phyloP scores from a whole-genome alignment of 768 basidiomycete genomes.

The Piloderma croceum region DNA sequence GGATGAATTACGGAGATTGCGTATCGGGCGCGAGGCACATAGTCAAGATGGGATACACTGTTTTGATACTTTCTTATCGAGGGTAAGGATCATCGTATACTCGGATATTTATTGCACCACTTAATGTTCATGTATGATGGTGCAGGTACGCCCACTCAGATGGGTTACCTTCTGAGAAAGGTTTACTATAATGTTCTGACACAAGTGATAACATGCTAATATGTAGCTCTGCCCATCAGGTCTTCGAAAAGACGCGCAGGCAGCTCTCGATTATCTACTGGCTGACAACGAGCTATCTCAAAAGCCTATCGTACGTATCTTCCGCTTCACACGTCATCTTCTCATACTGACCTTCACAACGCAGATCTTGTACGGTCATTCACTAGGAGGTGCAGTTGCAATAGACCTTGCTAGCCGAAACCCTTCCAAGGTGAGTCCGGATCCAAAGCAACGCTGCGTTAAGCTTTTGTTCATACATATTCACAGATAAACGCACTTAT shows the following conservation, averaged over 20 bases:
- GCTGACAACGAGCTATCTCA: constrained; percentile 56
- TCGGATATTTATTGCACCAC: constrained; percentile 1
- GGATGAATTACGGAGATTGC: constrained; percentile 82
- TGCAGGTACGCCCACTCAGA: constrained; percentile 82
- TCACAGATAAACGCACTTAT: constrained; percentile 69
- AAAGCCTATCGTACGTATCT: constrained; percentile 56
- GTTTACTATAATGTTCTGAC: too few species aligned
- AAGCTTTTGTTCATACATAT: too few species aligned
- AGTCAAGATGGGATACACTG: constrained; percentile 87
- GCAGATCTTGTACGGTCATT: constrained; percentile 76
- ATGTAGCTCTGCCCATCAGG: constrained; percentile 40
- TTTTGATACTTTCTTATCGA: constrained; percentile 90
- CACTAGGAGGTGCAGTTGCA: constrained; percentile 89
- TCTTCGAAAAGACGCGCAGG: constrained; percentile 79
- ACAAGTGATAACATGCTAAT: too few species aligned
- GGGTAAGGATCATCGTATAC: constrained; percentile 49
- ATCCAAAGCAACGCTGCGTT: too few species aligned
- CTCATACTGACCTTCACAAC: background rate
- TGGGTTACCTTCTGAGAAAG: constrained; percentile 81
- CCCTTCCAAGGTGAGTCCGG: constrained; percentile 57
- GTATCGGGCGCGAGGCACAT: constrained; percentile 82
- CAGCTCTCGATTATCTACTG: constrained; percentile 68
- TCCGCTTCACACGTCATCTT: background rate
- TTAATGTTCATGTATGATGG: too few species aligned
- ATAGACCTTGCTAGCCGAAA: constrained; percentile 84